A percentile compares a stretch with the other conserved stretches of the same genome.
Evolutionary conservation across 2,329 filamentous ascomycete species (phyloP).

Genomic region (Sporothrix sp.): DNA sequence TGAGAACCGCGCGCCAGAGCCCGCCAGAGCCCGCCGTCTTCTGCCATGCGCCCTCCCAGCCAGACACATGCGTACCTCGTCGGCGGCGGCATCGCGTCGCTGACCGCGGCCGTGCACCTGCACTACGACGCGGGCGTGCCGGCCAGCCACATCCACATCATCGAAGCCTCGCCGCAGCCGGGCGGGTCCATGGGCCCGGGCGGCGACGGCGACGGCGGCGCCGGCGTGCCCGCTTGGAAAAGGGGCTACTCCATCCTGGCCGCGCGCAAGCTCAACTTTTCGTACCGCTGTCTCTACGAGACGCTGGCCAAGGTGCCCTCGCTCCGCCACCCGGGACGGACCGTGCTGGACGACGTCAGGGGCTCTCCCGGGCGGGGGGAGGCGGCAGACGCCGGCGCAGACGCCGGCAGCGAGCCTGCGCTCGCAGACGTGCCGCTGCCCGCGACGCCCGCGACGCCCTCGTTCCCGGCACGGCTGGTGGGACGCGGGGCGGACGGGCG

Average conservation of each 20-base stretch:
- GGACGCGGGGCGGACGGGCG: constrained; percentile 17
- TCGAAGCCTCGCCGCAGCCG: constrained; percentile 20
- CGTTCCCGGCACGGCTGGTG: constrained; percentile 20
- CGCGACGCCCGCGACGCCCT: background rate
- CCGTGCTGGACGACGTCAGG: constrained; percentile 21
- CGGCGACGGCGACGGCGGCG: background rate
- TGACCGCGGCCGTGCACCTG: constrained; percentile 23
- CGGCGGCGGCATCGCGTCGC: constrained; percentile 25
- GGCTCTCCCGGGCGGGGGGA: constrained; percentile 5
- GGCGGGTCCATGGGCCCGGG: constrained; percentile 20
- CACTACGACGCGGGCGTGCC: constrained; percentile 24
- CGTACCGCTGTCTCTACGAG: constrained; percentile 23
- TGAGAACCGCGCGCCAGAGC: too few relatives aligned
- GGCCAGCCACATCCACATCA: constrained; percentile 22
- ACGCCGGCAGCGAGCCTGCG: background rate
- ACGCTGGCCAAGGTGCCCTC: constrained; percentile 22
- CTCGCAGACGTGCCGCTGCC: background rate
- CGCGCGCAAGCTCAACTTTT: constrained; percentile 24
- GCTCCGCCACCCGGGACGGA: constrained; percentile 15
- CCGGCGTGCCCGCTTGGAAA: constrained; percentile 14
- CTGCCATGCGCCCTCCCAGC: constrained; percentile 16
- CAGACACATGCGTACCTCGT: constrained; percentile 23
- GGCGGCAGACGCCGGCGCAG: constrained; percentile 11
- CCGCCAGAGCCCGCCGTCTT: too few relatives aligned
- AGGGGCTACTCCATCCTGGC: constrained; percentile 22